Evolutionary conservation across 805 yeast genomes (phyloP).

Genomic region (Grigorovia transvaalensis): DNA sequence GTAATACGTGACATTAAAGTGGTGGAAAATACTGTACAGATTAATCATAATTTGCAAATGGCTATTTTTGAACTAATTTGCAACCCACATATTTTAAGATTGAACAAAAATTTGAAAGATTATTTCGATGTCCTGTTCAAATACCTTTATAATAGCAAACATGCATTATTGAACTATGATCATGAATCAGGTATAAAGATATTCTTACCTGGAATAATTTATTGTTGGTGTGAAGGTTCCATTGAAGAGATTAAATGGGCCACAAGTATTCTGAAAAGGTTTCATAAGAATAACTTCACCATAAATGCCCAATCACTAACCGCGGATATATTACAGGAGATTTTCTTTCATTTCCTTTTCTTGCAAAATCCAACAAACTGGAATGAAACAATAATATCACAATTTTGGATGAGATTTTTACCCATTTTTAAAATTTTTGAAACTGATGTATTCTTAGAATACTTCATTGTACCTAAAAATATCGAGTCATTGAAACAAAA

Average conservation of each 20-base stretch:
- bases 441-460: constrained; percentile 15
- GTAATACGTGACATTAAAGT: constrained; percentile 15
- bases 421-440: constrained; percentile 24
- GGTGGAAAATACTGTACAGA: constrained; percentile 12
- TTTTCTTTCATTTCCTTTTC: constrained; percentile 37
- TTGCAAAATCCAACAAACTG: constrained; percentile 46
- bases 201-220: constrained; percentile 42
- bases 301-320: constrained; percentile 18
- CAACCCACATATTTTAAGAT: constrained; percentile 42
- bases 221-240: constrained; percentile 45
- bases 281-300: constrained; percentile 9
- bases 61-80: constrained; percentile 39
- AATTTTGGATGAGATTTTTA: constrained; percentile 25
- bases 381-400: constrained; percentile 25
- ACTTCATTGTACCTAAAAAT: constrained; percentile 24
- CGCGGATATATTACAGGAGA: constrained; percentile 44
- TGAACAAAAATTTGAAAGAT: constrained; percentile 27
- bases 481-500: constrained; percentile 23
- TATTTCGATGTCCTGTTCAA: constrained; percentile 32
- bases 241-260: constrained; percentile 42
- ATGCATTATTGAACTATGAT: constrained; percentile 17
- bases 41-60: constrained; percentile 18
- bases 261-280: constrained; percentile 20
- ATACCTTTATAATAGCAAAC: constrained; percentile 22
- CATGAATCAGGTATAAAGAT: constrained; percentile 8